phyloP scores from a whole-genome alignment of 2,329 filamentous ascomycete genomes.

The Cytospora chrysosperma region DNA sequence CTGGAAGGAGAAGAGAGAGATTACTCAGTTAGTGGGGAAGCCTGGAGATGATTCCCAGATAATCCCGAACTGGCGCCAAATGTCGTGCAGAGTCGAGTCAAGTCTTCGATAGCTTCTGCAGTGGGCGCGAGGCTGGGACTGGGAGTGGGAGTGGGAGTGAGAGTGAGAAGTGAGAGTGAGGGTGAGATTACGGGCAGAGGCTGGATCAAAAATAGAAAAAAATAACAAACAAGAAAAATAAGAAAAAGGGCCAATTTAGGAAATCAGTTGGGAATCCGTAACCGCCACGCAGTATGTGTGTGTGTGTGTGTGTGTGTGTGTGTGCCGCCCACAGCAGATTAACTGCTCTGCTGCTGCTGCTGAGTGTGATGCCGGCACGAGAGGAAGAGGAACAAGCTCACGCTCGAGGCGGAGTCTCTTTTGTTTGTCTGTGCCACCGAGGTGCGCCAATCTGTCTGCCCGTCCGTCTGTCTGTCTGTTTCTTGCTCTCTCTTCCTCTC shows the following conservation, averaged over 20 bases:
- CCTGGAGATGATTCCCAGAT: not conserved
- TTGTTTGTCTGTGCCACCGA: not conserved
- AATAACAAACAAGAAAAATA: too few relatives aligned
- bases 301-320: constrained; percentile 1
- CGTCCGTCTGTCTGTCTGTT: not conserved
- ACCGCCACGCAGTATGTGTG: constrained; percentile 9
- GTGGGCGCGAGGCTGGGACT: constrained; percentile 11
- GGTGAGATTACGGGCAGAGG: not conserved
- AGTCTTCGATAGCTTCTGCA: not conserved
- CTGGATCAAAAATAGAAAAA: constrained; percentile 17
- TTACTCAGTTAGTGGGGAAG: not conserved
- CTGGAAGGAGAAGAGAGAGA: not conserved
- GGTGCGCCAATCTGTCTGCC: not conserved
- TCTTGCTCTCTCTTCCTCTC: not conserved
- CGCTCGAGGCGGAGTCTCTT: constrained; percentile 3
- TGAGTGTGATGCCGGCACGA: not conserved
- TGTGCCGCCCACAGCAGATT: not conserved
- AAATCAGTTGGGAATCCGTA: constrained; percentile 10
- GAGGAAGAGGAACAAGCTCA: not conserved
- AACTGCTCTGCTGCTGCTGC: too few relatives aligned
- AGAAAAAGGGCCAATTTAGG: not conserved
- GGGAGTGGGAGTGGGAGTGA: too few relatives aligned
- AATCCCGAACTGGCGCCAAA: not conserved
- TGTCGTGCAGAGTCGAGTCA: not conserved
- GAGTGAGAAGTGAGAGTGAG: too few relatives aligned